Percentiles rank a stretch among this genome's conserved stretches.
Evolutionary conservation across 2,329 filamentous ascomycete species (phyloP).

Genomic region (Diplocarpon rosae): DNA sequence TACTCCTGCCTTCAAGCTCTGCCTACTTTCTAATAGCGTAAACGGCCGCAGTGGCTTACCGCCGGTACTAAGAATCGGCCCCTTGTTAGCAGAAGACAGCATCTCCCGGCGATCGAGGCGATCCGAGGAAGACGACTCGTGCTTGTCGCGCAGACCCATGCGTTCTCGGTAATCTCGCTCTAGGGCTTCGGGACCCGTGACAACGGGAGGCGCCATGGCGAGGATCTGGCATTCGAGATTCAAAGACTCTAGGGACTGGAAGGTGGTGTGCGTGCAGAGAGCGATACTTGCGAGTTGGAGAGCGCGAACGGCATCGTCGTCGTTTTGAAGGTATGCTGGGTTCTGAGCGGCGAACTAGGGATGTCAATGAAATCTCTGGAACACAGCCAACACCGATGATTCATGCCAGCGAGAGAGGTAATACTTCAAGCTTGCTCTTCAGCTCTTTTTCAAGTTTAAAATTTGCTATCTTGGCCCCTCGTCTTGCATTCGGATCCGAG

Average conservation of each 20-base stretch:
- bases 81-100: slow-evolving; percentile 38
- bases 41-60: slow-evolving; percentile 89
- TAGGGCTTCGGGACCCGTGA: slow-evolving; percentile 34
- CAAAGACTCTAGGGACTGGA: slow-evolving; percentile 78
- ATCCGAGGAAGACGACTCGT: slow-evolving; percentile 48
- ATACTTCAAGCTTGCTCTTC: slow-evolving; percentile 66
- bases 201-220: slow-evolving; percentile 53
- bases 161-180: slow-evolving; percentile 36
- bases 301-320: slow-evolving; percentile 75
- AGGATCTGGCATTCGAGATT: slow-evolving; percentile 78
- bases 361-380: slow-evolving; percentile 19
- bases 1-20: slow-evolving; percentile 66
- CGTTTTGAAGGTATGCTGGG: slow-evolving; percentile 51
- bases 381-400: no score
- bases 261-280: slow-evolving; percentile 66
- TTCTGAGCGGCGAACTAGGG: slow-evolving; percentile 47
- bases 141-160: slow-evolving; percentile 29
- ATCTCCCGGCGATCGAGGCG: slow-evolving; percentile 58
- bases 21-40: slow-evolving; percentile 67
- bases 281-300: slow-evolving; percentile 67
- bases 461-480: slow-evolving; percentile 75
- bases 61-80: slow-evolving; percentile 63
- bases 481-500: slow-evolving; percentile 52
- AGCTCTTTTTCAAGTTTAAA: slow-evolving; percentile 80
- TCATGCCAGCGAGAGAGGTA: not conserved